A percentile compares a stretch with the other conserved stretches of the same genome.
Evolutionary conservation across 768 basidiomycete species (phyloP).

Genomic region (Boletus coccyginus): DNA sequence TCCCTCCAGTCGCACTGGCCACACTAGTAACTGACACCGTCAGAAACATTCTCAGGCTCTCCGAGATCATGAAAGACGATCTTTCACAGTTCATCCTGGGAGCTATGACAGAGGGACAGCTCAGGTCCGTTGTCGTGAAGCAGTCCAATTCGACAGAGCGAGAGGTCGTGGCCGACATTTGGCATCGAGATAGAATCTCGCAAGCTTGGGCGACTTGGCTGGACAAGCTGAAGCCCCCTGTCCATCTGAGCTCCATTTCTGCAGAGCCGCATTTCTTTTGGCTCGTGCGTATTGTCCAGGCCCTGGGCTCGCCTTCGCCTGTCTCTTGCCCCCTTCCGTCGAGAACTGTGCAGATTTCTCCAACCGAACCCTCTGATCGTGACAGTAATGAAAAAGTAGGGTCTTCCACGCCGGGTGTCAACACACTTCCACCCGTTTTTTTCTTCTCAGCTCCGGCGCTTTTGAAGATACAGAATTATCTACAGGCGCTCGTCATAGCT

Average conservation of each 20-base stretch:
- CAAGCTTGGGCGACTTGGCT: conserved; percentile 28
- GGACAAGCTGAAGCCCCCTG: not conserved
- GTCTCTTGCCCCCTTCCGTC: conserved; percentile 32
- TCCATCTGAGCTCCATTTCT: conserved; percentile 11
- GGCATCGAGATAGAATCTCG: conserved; percentile 35
- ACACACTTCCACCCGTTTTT: conserved; percentile 62
- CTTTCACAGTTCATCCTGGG: conserved; percentile 64
- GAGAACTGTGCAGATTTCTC: conserved; percentile 9
- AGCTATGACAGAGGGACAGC: conserved; percentile 62
- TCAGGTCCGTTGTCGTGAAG: conserved; percentile 44
- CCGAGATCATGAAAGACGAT: conserved; percentile 67
- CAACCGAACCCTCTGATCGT: not conserved
- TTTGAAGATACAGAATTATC: conserved; percentile 60
- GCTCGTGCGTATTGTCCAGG: conserved; percentile 47
- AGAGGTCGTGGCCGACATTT: conserved; percentile 49
- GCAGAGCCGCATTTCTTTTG: conserved; percentile 33
- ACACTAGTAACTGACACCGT: conserved; percentile 45
- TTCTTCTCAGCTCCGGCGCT: conserved; percentile 57
- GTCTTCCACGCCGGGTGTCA: conserved; percentile 17
- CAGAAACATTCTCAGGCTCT: conserved; percentile 47
- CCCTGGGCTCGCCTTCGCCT: conserved; percentile 45
- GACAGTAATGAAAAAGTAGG: not conserved
- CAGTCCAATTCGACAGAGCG: conserved; percentile 58
- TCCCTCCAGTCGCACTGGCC: conserved; percentile 38
- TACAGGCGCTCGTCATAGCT: conserved; percentile 68